Base-by-base conservation (phyloP, 2,329 filamentous ascomycete species). In the Akanthomyces lecanii region DNA sequence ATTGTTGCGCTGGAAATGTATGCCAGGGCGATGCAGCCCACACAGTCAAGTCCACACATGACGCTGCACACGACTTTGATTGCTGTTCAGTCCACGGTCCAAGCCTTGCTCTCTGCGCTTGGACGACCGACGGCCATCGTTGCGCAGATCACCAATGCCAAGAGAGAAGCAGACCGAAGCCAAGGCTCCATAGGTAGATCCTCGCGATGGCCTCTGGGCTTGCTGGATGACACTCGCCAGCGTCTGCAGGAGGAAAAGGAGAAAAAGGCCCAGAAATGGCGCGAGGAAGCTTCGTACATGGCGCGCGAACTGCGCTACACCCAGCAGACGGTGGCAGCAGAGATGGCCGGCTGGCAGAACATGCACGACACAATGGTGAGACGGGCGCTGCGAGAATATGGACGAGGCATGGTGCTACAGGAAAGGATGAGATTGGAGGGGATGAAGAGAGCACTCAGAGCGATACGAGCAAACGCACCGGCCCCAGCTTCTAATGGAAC, bases 301-400 rank as follows among this genome's bases (percentile, higher is more conserved):
- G 88, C 89, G 0, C 86, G 86, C 58, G 95, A 99, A 75, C 79
- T 99, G 62, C 81, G 92, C 56, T 97, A 95, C 74, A 97, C 93
- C 54, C 94, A 97, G 77, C 91, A 96, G 74, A 92, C 94, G 16
- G 94, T 98, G 28, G 94, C 96, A 7, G 84, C 87, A 1, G 95
- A 99, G 77, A 76, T 99, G 62, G 95, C 95, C 0, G 92, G 91
- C 18, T 99, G 95, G 92, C 93, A 97, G 71, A 92, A 96, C 47
- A 85, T 92, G 78, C 87, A 96, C 71, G 91, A 92, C 67, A 86
- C 85, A 70, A 86, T 91, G 77, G 92, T 90, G 1, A 81, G 87
- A 65, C 84, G 84, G 64, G 90, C 91, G 33, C 84, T 97, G 65
- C 85, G 83, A 67, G 87, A 92, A 53, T 85, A 96, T 68, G 94